These are phyloP conservation scores for Laburnicola sp. DNA, from an alignment of 2,329 filamentous ascomycete genomes.

Conservation along the genomic window DNA sequence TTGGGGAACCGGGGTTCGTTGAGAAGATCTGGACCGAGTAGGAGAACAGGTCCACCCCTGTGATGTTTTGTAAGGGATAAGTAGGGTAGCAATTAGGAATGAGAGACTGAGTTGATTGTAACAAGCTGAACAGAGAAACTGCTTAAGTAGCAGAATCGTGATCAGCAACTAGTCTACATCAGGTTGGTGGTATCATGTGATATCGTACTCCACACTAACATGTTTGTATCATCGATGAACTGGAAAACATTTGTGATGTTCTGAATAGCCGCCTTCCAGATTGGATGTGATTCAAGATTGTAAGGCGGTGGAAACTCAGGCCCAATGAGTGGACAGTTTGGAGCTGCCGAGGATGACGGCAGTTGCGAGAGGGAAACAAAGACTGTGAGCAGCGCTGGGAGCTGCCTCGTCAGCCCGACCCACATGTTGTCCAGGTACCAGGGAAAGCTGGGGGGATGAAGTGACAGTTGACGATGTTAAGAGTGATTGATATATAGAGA, in stretches of 20 bases:
- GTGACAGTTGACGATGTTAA: constrained; percentile 6
- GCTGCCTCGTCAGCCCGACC: constrained; percentile 6
- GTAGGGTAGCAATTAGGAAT: no score
- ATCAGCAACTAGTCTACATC: no score
- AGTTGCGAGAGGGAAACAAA: constrained; percentile 8
- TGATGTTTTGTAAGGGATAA: no score
- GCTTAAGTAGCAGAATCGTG: no score
- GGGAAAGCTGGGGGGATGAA: constrained; percentile 1
- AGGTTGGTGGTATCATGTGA: no score
- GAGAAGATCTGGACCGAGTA: constrained; percentile 32
- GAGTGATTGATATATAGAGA: background rate
- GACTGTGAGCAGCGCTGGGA: constrained; percentile 10
- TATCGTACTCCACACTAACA: no score
- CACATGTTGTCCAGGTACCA: constrained; percentile 11
- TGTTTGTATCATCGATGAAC: constrained; percentile 24
- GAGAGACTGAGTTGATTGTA: no score
- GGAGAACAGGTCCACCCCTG: constrained; percentile 21
- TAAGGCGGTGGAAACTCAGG: constrained; percentile 30
- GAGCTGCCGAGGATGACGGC: constrained; percentile 15
- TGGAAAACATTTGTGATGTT: constrained; percentile 26
- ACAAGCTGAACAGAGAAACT: no score
- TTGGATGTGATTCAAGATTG: constrained; percentile 22
- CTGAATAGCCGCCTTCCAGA: constrained; percentile 23
- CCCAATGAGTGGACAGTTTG: constrained; percentile 29
- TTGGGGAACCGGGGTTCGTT: constrained; percentile 21